Conservation (phyloP, 192 early-diverging fungal genomes). For the Podila horticola region DNA sequence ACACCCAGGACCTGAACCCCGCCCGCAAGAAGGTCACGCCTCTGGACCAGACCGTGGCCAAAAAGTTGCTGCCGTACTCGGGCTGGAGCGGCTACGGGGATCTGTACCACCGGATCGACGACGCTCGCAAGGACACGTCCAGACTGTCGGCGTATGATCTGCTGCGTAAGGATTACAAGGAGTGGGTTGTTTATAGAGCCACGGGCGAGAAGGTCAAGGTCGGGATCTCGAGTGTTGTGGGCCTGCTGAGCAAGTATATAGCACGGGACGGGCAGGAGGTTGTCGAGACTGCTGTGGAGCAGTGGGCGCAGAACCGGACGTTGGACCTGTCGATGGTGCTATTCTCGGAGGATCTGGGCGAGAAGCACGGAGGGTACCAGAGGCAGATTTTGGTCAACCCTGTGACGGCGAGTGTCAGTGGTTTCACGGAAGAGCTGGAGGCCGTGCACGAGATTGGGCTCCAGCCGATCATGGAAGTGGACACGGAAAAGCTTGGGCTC, state of each 20-base stretch:
- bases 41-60: constrained; percentile 53
- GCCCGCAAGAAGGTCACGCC: constrained; percentile 57
- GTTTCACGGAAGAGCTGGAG: constrained; percentile 49
- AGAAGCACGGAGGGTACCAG: constrained; percentile 62
- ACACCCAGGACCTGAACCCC: constrained; percentile 68
- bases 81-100: constrained; percentile 5
- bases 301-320: constrained; percentile 50
- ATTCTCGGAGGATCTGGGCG: constrained; percentile 68
- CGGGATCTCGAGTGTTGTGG: constrained; percentile 71
- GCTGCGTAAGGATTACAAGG: constrained; percentile 81
- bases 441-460: constrained; percentile 45
- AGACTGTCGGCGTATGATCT: constrained; percentile 61
- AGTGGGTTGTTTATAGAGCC: constrained; percentile 64
- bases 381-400: constrained; percentile 67
- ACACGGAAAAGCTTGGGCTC: constrained; percentile 12
- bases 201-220: constrained; percentile 49
- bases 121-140: constrained; percentile 61
- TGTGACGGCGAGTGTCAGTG: constrained; percentile 9
- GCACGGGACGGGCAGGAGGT: constrained; percentile 54
- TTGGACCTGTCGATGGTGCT: constrained; percentile 60
- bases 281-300: constrained; percentile 23
- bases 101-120: constrained; percentile 60
- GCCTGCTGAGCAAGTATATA: constrained; percentile 59
- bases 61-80: constrained; percentile 53
- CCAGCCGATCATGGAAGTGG: constrained; percentile 11